Evolutionary conservation across 164 flowering plant species (phyloP).

Genomic region (Akebia trifoliata): DNA sequence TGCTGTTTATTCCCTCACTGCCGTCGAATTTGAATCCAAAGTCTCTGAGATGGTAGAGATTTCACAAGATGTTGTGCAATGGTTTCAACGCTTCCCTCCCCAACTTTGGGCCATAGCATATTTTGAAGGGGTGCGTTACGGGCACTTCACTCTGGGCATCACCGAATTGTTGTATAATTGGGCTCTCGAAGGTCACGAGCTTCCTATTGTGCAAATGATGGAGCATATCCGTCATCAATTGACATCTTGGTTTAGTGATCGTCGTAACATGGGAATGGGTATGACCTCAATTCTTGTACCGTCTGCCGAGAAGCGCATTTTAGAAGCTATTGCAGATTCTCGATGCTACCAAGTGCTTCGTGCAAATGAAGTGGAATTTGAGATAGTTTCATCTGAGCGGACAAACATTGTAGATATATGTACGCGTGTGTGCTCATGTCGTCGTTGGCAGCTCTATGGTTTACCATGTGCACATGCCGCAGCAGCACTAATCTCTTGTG

Average conservation of each 20-base stretch:
- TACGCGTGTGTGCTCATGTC: slow-evolving; percentile 68
- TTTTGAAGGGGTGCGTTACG: slow-evolving; percentile 92
- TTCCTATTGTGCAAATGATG: slow-evolving; percentile 60
- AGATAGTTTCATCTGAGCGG: slow-evolving; percentile 85
- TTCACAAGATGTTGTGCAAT: slow-evolving; percentile 64
- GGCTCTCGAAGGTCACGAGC: slow-evolving; percentile 59
- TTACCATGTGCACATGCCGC: slow-evolving; percentile 98
- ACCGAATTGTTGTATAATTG: slow-evolving; percentile 52
- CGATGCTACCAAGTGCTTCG: slow-evolving; percentile 60
- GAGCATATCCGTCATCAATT: slow-evolving; percentile 49
- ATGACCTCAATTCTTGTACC: slow-evolving; percentile 50
- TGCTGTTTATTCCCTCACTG: slow-evolving; percentile 91
- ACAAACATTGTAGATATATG: slow-evolving; percentile 59
- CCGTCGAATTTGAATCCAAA: slow-evolving; percentile 76
- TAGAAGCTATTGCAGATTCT: slow-evolving; percentile 56
- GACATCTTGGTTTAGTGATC: slow-evolving; percentile 43
- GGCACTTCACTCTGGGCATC: slow-evolving; percentile 73
- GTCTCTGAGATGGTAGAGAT: slow-evolving; percentile 81
- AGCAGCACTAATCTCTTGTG: slow-evolving; percentile 85
- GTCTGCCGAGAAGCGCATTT: slow-evolving; percentile 48
- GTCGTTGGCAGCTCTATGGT: slow-evolving; percentile 93
- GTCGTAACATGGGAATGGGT: slow-evolving; percentile 35
- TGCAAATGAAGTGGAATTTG: slow-evolving; percentile 67
- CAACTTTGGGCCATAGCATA: slow-evolving; percentile 93
- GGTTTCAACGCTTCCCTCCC: slow-evolving; percentile 79